Base-by-base conservation (phyloP, 192 early-diverging fungal species). In the Coemansia sp. region DNA sequence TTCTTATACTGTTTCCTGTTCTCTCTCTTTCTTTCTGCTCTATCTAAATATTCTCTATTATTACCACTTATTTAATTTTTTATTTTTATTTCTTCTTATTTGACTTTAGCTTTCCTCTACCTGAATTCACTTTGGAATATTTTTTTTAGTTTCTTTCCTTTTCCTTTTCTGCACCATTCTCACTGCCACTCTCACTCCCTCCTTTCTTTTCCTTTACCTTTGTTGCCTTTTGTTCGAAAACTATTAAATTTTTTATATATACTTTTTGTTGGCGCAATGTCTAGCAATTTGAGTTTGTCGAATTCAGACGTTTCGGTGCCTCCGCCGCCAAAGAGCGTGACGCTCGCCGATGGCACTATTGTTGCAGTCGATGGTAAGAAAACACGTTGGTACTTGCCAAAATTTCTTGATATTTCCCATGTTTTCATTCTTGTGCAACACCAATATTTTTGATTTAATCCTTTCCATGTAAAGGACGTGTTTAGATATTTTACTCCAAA, bases 231-330 rank as follows among this genome's bases (percentile, higher is more conserved):
- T n/a, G n/a, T n/a, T n/a, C n/a, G n/a, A n/a, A n/a, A n/a, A n/a
- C n/a, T n/a, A n/a, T n/a, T n/a, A 17, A 13, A 22, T 26, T 30
- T 41, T 45, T 18, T 40, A 43, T 43, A 34, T 41, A n/a, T 34
- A 25, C 20, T 33, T 23, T 34, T 46, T 56, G 45, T 30, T 38
- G 36, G 34, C 39, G 54, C 33, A 72, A 72, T 67, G 71, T 43
- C 59, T 26, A 59, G 46, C 42, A 26, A 63, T 27, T 53, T 63
- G 37, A 24, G 46, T 9, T 15, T 58, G 47, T 32, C 52, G 14
- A 74, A 67, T 74, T 74, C 64, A 32, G 71, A 67, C 59, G 17
- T 38, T 22, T 53, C 71, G 1, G 17, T 59, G 40, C 71, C 71
- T 13, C 23, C 46, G 11, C 58, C 64, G 13, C 71, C 71, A 1